A percentile compares a stretch with the other conserved stretches of the same genome.
These are phyloP conservation scores for Parathielavia hyrcaniae DNA, from an alignment of 495 filamentous ascomycete species.

Conservation along the genomic window DNA sequence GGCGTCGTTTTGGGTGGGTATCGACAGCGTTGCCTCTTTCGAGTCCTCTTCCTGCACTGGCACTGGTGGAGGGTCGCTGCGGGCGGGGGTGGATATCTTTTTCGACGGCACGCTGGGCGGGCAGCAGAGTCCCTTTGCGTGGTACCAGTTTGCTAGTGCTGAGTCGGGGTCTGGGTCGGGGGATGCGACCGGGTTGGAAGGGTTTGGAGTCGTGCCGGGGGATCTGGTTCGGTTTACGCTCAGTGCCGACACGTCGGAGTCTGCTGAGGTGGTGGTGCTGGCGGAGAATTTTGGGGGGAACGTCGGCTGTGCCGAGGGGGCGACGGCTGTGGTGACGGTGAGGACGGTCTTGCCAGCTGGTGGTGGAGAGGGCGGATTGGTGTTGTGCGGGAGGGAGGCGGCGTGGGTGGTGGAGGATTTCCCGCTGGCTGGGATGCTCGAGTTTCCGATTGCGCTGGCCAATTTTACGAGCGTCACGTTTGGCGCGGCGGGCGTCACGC, in stretches of 20 bases:
- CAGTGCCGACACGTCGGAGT: neutral
- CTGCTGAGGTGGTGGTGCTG: constrained; percentile 3
- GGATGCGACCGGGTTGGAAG: constrained; percentile 11
- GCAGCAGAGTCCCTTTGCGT: constrained; percentile 18
- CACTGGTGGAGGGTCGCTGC: constrained; percentile 11
- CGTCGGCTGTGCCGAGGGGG: neutral
- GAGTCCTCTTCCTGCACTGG: neutral
- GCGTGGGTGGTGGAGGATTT: constrained; percentile 30
- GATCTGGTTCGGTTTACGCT: constrained; percentile 21
- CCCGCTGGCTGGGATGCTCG: constrained; percentile 18
- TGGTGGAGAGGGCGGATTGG: neutral
- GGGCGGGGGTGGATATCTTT: constrained; percentile 29
- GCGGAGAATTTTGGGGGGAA: constrained; percentile 25
- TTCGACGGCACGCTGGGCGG: constrained; percentile 23
- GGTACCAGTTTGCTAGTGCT: constrained; percentile 19
- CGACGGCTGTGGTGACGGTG: neutral
- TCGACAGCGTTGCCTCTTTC: constrained; percentile 13
- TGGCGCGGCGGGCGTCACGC: constrained; percentile 9
- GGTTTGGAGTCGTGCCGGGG: constrained; percentile 16
- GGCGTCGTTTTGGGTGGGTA: constrained; percentile 27
- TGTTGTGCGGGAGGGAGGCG: constrained; percentile 21
- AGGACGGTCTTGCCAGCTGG: neutral
- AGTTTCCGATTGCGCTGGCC: constrained; percentile 24
- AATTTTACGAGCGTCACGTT: constrained; percentile 26
- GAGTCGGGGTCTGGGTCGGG: neutral